Base-by-base conservation (phyloP, 352 stramenopile species). In the Phytophthora syringae region DNA sequence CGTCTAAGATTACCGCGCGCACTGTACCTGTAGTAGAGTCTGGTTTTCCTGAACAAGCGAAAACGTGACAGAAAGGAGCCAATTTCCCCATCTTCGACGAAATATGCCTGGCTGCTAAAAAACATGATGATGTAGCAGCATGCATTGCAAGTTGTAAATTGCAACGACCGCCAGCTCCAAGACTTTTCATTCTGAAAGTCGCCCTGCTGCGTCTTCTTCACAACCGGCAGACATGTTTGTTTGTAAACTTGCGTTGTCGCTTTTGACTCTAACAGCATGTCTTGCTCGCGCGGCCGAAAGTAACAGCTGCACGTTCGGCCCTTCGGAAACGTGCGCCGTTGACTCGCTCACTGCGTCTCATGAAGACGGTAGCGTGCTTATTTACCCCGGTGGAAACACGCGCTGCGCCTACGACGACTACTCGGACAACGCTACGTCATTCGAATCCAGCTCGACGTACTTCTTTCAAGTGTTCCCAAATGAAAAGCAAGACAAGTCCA, bases 401-500 rank as follows among this genome's bases (percentile, higher is more conserved):
- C 72, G 78, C 51, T 82, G 74, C 18, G 77, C 76, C 13, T 80
- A 79, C 27, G 78, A 86, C 52, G 65, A 73, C 32, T 82, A 73
- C 18, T 24, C 21, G 18, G 56, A 76, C 50, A 53, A 55, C 28
- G 45, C 40, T 13, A 77, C 67, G 7, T 49, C 27, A 10, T 82
- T 74, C 57, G 54, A 53, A 49, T 70, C 74, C 9, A 77, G 62
- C 62, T 60, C 74, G 11, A 82, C 71, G 36, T 87, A 76, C 53
- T 81, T 83, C 54, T 84, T 84, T 60, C 76, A 84, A 63, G 70
- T 85, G 28, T 85, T 84, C 45, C 79, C 79, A 12, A 68, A 67
- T 27, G 50, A 63, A 36, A 67, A 70, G 21, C 61, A 75, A 27
- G 73, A 82, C 43, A 82, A 83, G 59, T 73, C 47, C 24, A 90